These are phyloP conservation scores for Russula abietina DNA, from an alignment of 768 basidiomycete species.

Conservation along the genomic window DNA sequence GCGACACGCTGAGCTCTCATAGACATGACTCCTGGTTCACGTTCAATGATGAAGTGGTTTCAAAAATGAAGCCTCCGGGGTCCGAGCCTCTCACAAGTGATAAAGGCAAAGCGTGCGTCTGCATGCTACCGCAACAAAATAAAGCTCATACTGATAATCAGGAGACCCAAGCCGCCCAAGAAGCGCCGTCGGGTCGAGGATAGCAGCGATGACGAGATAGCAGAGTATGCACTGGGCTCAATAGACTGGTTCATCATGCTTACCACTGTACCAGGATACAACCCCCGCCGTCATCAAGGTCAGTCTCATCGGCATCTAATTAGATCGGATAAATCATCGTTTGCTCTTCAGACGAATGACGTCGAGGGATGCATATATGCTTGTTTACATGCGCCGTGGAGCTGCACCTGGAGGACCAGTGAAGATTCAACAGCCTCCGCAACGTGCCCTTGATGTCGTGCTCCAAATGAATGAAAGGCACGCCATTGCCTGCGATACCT, in stretches of 20 bases:
- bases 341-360: slow-evolving; percentile 37
- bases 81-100: slow-evolving; percentile 34
- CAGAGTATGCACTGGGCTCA: slow-evolving; percentile 17
- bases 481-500: slow-evolving; percentile 46
- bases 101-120: slow-evolving; percentile 22
- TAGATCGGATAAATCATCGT: background rate
- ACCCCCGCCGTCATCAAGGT: slow-evolving; percentile 14
- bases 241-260: slow-evolving; percentile 2
- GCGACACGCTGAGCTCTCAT: background rate
- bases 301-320: background rate
- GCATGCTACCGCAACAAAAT: background rate
- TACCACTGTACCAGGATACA: slow-evolving; percentile 14
- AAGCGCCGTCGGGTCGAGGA: slow-evolving; percentile 53
- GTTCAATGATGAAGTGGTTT: slow-evolving; percentile 87
- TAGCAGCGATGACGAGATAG: slow-evolving; percentile 42
- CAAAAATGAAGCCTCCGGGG: slow-evolving; percentile 52
- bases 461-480: slow-evolving; percentile 50
- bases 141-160: slow-evolving; percentile 4
- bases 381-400: slow-evolving; percentile 63
- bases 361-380: slow-evolving; percentile 92
- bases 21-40: slow-evolving; percentile 78
- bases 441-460: slow-evolving; percentile 49
- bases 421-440: slow-evolving; percentile 43
- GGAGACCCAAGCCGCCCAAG: slow-evolving; percentile 30
- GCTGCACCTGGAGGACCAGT: background rate